Evolutionary conservation across 768 basidiomycete species (phyloP), one percentile per base, ranked within the genome.

Genomic region (Tricholoma furcatifolium): DNA sequence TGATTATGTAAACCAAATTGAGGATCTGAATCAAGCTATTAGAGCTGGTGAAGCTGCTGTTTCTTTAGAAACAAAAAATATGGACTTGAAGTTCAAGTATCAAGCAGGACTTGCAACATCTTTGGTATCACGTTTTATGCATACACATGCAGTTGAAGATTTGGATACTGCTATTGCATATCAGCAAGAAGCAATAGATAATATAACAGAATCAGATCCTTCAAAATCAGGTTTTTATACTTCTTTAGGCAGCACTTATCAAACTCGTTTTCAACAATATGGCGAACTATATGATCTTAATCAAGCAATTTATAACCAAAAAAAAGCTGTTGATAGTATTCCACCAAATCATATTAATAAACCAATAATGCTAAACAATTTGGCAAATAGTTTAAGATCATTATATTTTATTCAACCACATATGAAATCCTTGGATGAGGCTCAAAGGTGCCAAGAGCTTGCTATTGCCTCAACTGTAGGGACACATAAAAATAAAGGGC

Each of bases 251-350:
- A 27, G n/a, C 30, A 23, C 43, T 6, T 45, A 23, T n/a, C 43
- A 45, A 17, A 45, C 9, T 17, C 20, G 43, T n/a, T 45, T 24
- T 30, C 8, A 8, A 23, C 6, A n/a, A n/a, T 45, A 45, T 30
- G 43, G 43, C 2, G 43, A 45, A 30, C n/a, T 45, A 30, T 30
- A 45, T 30, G 43, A 45, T 45, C 43, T 45, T 12, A 45, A 45
- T 27, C 7, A 30, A 27, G 24, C 43, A 9, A 17, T 45, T n/a
- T n/a, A 24, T 24, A 3, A 12, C 24, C 43, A 45, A 30, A 7
- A 45, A 6, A 30, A 27, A 23, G 43, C 43, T 45, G 43, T 45
- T 24, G 21, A 30, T 27, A 17, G 7, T 11, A 45, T 30, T 11
- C 24, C 43, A 24, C 10, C 21, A n/a, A 30, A 30, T n/a, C 43